Base-by-base conservation (phyloP, 805 yeast species). In the Starmerella riodocensis region DNA sequence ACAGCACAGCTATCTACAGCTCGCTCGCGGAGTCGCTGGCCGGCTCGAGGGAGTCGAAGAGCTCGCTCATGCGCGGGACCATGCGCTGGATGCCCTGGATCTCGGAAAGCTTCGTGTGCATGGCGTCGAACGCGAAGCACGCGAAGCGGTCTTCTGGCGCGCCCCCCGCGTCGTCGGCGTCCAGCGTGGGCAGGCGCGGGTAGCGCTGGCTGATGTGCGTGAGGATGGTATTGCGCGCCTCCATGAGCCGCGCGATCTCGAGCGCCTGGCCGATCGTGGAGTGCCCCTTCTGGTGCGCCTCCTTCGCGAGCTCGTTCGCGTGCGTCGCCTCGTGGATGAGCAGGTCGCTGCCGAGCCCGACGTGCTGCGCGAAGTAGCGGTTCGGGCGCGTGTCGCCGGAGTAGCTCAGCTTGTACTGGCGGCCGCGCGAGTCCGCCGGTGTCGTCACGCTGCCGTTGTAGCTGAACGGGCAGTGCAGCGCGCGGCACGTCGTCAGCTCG, bases 301-400 rank as follows among this genome's bases (percentile, higher is more conserved):
- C 96, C 39, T 71, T 75, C 6, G 67, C 62, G 34, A 84, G 64
- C 24, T 71, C 81, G 56, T 84, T 82, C 41, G 83, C 95, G 45
- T 91, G 69, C 0, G 98, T 83, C 0, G 96, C 86, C 57, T 91
- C 99, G 58, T 91, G 99, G 35, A 91, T 76, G 42, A 91, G 65
- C 35, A 91, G 57, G 53, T 84, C 88, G 21, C 83, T 71, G 11
- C 64, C 57, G 17, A 54, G 43, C 1, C 95, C 97, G 38, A 82
- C 70, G 6, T 23, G 27, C 2, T 61, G 65, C 0, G 78, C 72
- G 58, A 85, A 85, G 31, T 53, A 56, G 35, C 56, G 60, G 47
- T 74, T 76, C 0, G 98, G 98, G 51, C 96, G 71, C 0, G 97
- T 83, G 55, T 91, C 99, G 11, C 98, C 98, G 2, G 95, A 84